Conservation (phyloP, 805 yeast species). For the Candida adriatica region DNA sequence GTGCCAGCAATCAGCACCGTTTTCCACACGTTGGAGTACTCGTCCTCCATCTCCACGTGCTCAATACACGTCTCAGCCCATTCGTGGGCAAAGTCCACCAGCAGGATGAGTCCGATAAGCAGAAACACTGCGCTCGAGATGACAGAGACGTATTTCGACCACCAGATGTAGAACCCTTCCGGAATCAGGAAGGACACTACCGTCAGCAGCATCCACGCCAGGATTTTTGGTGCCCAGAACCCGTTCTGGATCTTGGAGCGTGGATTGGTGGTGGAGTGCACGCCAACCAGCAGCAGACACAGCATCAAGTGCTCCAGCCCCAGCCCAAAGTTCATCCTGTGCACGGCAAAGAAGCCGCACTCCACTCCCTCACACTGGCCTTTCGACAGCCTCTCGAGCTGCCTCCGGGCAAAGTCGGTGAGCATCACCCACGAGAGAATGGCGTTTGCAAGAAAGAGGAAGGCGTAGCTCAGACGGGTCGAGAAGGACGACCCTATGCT, state of each 20-base stretch:
- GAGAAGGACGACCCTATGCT: conserved; percentile 59
- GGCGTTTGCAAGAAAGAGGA: conserved; percentile 69
- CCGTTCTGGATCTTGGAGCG: conserved; percentile 86
- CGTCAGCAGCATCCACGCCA: conserved; percentile 49
- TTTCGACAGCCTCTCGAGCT: conserved; percentile 66
- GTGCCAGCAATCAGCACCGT: conserved; percentile 82
- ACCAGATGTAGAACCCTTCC: conserved; percentile 75
- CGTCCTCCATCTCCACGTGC: conserved; percentile 79
- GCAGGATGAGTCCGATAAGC: conserved; percentile 79
- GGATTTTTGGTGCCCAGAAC: conserved; percentile 75
- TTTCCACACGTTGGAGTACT: conserved; percentile 61
- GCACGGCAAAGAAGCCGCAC: conserved; percentile 94
- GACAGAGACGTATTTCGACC: conserved; percentile 89
- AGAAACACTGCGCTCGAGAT: conserved; percentile 79
- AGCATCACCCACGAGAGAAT: conserved; percentile 89
- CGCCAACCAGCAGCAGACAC: conserved; percentile 63
- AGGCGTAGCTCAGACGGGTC: conserved; percentile 83
- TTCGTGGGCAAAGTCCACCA: conserved; percentile 96
- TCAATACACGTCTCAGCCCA: conserved; percentile 97
- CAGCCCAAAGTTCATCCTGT: conserved; percentile 80
- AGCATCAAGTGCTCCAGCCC: conserved; percentile 72
- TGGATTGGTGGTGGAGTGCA: conserved; percentile 69
- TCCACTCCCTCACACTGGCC: conserved; percentile 74
- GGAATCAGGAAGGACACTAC: conserved; percentile 73
- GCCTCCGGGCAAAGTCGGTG: conserved; percentile 67